phyloP scores from a whole-genome alignment of 177 flowering plant species.

The Vitis hybrid region DNA sequence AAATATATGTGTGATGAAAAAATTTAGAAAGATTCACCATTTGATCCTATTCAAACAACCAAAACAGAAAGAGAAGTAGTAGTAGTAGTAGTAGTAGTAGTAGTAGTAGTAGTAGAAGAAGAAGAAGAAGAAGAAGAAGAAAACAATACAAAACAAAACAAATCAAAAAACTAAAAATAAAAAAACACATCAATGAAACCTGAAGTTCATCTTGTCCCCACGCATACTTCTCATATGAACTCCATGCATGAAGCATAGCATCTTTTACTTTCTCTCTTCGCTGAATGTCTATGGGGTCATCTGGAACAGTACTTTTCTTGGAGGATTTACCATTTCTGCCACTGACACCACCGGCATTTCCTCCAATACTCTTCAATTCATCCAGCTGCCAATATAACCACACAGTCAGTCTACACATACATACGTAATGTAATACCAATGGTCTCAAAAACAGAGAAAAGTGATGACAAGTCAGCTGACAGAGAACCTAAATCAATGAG shows the following conservation, averaged over 20 bases:
- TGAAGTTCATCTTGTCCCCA: slow-evolving; percentile 99
- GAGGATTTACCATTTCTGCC: slow-evolving; percentile 8
- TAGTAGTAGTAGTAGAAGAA: too few species aligned
- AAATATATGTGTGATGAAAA: neutral
- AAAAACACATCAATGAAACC: slow-evolving; percentile 36
- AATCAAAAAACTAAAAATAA: neutral
- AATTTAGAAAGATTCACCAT: too few species aligned
- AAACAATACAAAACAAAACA: neutral
- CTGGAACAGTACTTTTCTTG: slow-evolving; percentile 31
- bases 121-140: too few species aligned
- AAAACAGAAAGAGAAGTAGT: too few species aligned
- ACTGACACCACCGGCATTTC: slow-evolving; percentile 17
- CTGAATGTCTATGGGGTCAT: slow-evolving; percentile 60
- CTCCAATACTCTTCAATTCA: slow-evolving; percentile 35
- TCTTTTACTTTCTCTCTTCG: slow-evolving; percentile 88
- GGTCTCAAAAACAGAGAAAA: neutral
- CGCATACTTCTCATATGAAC: slow-evolving; percentile 87
- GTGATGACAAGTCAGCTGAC: neutral
- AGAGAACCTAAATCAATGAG: neutral
- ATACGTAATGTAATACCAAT: neutral
- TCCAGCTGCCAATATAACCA: slow-evolving; percentile 45
- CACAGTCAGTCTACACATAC: neutral
- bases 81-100: too few species aligned
- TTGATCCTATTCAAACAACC: too few species aligned
- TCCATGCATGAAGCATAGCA: slow-evolving; percentile 97